A percentile compares a stretch with the other conserved stretches of the same genome.
These are phyloP conservation scores for Apiospora arundinis DNA, from an alignment of 2,329 filamentous ascomycete genomes.

Conservation along the genomic window DNA sequence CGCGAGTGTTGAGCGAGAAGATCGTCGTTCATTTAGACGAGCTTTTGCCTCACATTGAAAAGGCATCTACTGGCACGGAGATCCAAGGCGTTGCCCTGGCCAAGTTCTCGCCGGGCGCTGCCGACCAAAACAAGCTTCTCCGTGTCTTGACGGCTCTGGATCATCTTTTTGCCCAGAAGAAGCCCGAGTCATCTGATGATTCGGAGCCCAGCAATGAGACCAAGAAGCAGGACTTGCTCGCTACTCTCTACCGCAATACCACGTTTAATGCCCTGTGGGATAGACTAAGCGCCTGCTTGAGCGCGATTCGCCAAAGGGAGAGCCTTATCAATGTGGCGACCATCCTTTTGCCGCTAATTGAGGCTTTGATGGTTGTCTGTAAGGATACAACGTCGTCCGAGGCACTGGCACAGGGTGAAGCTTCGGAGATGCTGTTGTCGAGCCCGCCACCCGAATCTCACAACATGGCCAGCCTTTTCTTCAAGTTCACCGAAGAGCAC, in stretches of 20 bases:
- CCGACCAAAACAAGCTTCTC: conserved; percentile 94
- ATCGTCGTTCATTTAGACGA: conserved; percentile 87
- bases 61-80: conserved; percentile 87
- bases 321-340: conserved; percentile 98
- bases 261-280: conserved; percentile 93
- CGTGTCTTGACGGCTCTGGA: conserved; percentile 92
- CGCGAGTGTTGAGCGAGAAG: conserved; percentile 81
- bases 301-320: conserved; percentile 86
- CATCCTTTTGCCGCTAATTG: conserved; percentile 91
- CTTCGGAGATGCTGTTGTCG: conserved; percentile 74
- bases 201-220: conserved; percentile 59
- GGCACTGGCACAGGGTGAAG: conserved; percentile 51
- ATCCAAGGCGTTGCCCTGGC: conserved; percentile 92
- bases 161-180: conserved; percentile 87
- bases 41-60: conserved; percentile 83
- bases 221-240: conserved; percentile 83
- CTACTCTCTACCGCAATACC: conserved; percentile 86
- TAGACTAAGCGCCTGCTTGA: conserved; percentile 87
- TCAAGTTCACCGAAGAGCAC: conserved; percentile 96
- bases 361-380: conserved; percentile 98
- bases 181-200: conserved; percentile 52
- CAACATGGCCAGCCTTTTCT: conserved; percentile 91
- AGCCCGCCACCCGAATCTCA: conserved; percentile 80
- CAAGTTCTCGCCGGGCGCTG: conserved; percentile 95
- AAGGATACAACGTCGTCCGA: conserved; percentile 92